Evolutionary conservation across 2,329 filamentous ascomycete species (phyloP), one percentile per base, ranked within the genome.

Genomic region (Bipolaris gigantea): DNA sequence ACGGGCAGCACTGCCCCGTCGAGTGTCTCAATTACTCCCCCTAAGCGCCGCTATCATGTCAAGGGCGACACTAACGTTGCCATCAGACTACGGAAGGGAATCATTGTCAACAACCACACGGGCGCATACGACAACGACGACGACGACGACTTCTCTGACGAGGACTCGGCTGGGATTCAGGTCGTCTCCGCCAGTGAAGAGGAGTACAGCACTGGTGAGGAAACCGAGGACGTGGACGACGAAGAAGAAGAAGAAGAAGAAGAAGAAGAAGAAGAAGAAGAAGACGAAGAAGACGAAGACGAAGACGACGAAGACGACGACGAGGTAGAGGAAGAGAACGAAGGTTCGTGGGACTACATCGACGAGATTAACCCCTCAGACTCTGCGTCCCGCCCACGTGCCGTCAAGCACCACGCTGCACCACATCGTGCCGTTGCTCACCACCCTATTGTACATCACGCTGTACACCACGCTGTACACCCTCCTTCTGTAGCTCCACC

Each of bases 351-450:
- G 53, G 66, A 72, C 57, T 67, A 72, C 52, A 66, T 70, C 40
- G 69, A 77, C 74, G 76, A 77, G 49, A 76, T 81, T 61, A 73
- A 76, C 21, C 78, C 78, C 23, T 78, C 75, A n/a, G 79, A 81
- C 64, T 80, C 78, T 23, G 79, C 78, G 19, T 81, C 79, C 18
- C 73, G 76, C 41, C 74, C 77, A 3, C 63, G 59, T 25, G 52
- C 34, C 11, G 44, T 66, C 35, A 73, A 75, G 46, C 60, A 56
- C 18, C 55, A 50, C 33, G 21, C 51, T 50, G 43, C 44, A 18
- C 49, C 49, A 11, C 71, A 73, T 63, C 56, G 50, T 39, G 55
- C 52, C 27, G 51, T 58, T 60, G 63, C 51, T 27, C 57, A 46
- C 53, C 34, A 57, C 71, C 38, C 70, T 72, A 48, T 63, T 10